phyloP scores from a whole-genome alignment of 805 yeast genomes.

The Saccharomyces eubayanus region DNA sequence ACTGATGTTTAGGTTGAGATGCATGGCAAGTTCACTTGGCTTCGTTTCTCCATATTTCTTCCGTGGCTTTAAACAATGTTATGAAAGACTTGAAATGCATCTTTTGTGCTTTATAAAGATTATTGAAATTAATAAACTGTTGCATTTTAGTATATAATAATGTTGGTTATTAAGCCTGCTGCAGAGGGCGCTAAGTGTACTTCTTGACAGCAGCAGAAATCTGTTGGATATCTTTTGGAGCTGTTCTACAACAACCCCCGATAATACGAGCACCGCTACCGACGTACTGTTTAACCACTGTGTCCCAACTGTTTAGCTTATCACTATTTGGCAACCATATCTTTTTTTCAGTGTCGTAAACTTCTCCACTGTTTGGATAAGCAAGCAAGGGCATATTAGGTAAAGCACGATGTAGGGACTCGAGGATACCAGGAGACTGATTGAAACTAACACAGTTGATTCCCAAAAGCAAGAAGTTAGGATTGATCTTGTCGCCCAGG shows the following conservation, averaged over 20 bases:
- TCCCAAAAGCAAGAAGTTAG: conserved; percentile 45
- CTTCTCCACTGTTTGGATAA: conserved; percentile 73
- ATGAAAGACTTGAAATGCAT: too few relatives aligned
- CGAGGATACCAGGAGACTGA: conserved; percentile 35
- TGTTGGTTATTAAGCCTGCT: too few relatives aligned
- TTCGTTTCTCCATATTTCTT: too few relatives aligned
- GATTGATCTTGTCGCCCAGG: conserved; percentile 13
- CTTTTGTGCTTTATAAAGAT: too few relatives aligned
- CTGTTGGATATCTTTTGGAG: conserved; percentile 37
- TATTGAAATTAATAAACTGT: too few relatives aligned
- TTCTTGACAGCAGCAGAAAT: conserved; percentile 13
- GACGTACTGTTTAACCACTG: conserved; percentile 36
- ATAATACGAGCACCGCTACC: conserved; percentile 39
- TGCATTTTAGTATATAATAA: too few relatives aligned
- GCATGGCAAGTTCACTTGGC: too few relatives aligned
- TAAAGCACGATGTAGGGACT: conserved; percentile 11
- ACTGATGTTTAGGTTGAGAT: too few relatives aligned
- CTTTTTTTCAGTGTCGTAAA: conserved; percentile 42
- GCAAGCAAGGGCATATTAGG: conserved; percentile 38
- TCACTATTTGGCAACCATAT: conserved; percentile 32
- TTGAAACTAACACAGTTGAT: conserved; percentile 56
- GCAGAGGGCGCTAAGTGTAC: background rate
- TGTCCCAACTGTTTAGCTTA: conserved; percentile 31
- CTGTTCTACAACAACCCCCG: conserved; percentile 74
- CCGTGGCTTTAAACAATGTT: too few relatives aligned